Evolutionary conservation across 345 rosid genomes (phyloP), one percentile per base, ranked within the genome.

Genomic region (Pugionium dolabratum): DNA sequence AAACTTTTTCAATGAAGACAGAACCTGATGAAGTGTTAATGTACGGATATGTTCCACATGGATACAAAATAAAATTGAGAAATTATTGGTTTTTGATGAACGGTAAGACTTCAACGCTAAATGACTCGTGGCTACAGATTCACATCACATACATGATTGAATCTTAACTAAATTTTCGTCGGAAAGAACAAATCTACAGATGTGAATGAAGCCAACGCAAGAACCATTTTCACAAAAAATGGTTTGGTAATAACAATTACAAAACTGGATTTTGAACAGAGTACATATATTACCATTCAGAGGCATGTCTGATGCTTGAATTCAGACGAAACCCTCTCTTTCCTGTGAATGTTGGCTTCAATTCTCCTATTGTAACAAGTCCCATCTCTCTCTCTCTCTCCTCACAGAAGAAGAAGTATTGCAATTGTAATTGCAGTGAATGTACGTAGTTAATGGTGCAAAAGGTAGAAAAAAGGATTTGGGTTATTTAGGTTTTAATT

Each of bases 261-360:
- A 25, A 70, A 54, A 9, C 4, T 25, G 11, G 9, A 39, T 58
- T 47, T 54, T 28, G 54, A 42, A 66, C 25, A 58, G 39, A 66
- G 46, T 44, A 7, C 44, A 55, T 29, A 60, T 39, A 62, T 72
- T 85, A 94, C 97, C 99, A 94, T 85, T 90, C 99, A 56, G 97
- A 80, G 64, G 97, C 91, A 77, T 94, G 97, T 71, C 96, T 85
- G 66, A 90, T 88, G 42, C 83, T 94, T n/a, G 97, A 84, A 66
- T 79, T 88, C 28, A 92, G 86, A 67, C 97, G 95, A 76, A 88
- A 90, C 0, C 86, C 76, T 80, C 95, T 83, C 83, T 94, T 94
- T 62, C 96, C 93, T 2, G 97, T 88, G 33, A 86, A 78, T 53
- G 86, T 81, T 65, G 97, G 88, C 82, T 90, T 94, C 76, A 83